Base-by-base conservation (phyloP, 441 rosid genomes). In the Gossypium trilobum region DNA sequence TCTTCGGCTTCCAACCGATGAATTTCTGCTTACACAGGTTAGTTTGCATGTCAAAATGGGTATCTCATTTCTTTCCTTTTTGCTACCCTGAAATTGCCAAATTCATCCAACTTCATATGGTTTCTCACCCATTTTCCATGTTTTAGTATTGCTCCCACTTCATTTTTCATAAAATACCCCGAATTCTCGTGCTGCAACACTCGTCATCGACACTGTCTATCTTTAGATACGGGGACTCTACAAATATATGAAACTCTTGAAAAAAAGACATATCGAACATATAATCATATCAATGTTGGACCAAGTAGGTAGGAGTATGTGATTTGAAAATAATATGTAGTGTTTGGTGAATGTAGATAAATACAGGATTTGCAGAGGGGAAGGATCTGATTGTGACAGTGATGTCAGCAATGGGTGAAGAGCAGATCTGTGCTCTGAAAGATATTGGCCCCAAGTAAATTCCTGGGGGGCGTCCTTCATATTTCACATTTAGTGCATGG, bases 381-480 rank as follows among this genome's bases (percentile, higher is more conserved):
- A 91, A 91, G 62, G 95, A 91, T 79, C 86, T 90, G 59, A 89
- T 88, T 44, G 95, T 92, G 83, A 54, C 86, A 20, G 96, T 92
- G 72, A 88, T 90, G 96, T 86, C 85, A 60, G 78, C 97, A n/a
- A 92, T 90, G 97, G 96, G 96, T 65, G 97, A 92, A 82, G 97
- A 92, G 89, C 97, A 90, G 87, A 92, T 90, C 73, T 80, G 88
- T 74, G 91, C 89, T 29, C 82, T 93, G 44, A 91, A 93, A 88
- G 98, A 93, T 71, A 85, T 91, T 65, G 95, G 95, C 71, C 92
- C 98, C 29, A 92, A 91, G 77, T 76, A 74, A 69, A 55, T 9
- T 55, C 29, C 29, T 36, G 42, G 42, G 42, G 42, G 42, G 10
- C 42, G 42, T 36, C 42, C 42, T 36, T 7, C 10, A 36, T 9